A percentile compares a stretch with the other conserved stretches of the same genome.
Conservation (phyloP, 2,329 filamentous ascomycete genomes). For the Pseudocercospora musae region DNA sequence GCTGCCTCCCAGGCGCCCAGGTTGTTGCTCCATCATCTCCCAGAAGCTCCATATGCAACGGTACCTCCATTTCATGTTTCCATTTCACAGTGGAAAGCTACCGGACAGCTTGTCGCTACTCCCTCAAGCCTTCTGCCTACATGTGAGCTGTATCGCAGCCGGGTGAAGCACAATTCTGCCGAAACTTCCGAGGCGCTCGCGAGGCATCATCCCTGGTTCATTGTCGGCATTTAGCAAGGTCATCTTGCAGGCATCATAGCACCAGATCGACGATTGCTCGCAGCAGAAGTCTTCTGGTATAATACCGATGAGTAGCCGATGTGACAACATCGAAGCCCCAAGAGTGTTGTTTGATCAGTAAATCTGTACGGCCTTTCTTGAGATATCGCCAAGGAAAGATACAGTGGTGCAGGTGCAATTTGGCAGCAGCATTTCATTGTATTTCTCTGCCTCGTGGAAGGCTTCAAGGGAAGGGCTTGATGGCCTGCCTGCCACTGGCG, state of each 20-base stretch:
- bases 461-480: background rate
- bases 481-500: background rate
- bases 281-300: background rate
- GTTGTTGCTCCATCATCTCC: no score
- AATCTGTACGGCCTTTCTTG: background rate
- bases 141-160: background rate
- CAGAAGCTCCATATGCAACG: no score
- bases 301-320: background rate
- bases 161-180: background rate
- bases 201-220: background rate
- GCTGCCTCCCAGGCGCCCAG: no score
- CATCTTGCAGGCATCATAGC: background rate
- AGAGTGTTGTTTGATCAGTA: background rate
- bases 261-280: slow-evolving; percentile 3
- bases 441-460: background rate
- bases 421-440: background rate
- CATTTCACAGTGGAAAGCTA: no score
- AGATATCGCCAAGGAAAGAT: background rate
- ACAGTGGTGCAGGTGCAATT: background rate
- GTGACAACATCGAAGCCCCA: background rate
- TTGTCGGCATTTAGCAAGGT: background rate
- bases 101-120: no score
- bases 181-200: slow-evolving; percentile 2
- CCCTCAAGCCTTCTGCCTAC: background rate
- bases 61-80: no score